phyloP scores from a whole-genome alignment of 768 basidiomycete genomes.

The Serendipita vermifera region DNA sequence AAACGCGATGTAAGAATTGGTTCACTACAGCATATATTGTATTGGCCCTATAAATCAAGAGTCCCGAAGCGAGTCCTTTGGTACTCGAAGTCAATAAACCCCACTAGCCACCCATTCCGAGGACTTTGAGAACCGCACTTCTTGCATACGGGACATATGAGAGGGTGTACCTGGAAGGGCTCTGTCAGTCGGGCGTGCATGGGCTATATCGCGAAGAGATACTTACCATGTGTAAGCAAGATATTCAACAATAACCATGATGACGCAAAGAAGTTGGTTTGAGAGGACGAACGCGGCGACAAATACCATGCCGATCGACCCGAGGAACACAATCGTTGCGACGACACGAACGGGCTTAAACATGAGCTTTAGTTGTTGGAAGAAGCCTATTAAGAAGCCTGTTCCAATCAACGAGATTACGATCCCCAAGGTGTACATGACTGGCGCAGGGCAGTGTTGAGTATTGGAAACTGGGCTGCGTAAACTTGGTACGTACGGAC shows the following conservation, averaged over 20 bases:
- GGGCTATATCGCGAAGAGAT: slow-evolving; percentile 34
- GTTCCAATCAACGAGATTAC: slow-evolving; percentile 75
- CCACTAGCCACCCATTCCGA: slow-evolving; percentile 29
- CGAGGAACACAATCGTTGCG: slow-evolving; percentile 68
- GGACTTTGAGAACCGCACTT: slow-evolving; percentile 49
- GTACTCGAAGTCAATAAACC: not conserved
- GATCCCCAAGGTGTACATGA: slow-evolving; percentile 71
- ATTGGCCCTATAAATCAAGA: not conserved
- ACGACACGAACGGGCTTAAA: slow-evolving; percentile 85
- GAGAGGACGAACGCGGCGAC: slow-evolving; percentile 68
- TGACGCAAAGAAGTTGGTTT: slow-evolving; percentile 23
- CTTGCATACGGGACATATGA: slow-evolving; percentile 85
- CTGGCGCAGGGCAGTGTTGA: slow-evolving; percentile 27
- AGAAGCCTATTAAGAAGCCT: slow-evolving; percentile 79
- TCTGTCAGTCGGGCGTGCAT: not conserved
- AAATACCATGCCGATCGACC: slow-evolving; percentile 68
- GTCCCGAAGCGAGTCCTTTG: not conserved
- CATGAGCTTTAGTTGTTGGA: slow-evolving; percentile 77
- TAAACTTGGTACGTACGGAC: slow-evolving; percentile 44
- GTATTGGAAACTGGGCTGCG: slow-evolving; percentile 10
- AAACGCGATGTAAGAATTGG: slow-evolving; percentile 41
- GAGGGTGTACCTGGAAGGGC: slow-evolving; percentile 22
- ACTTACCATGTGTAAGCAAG: slow-evolving; percentile 82
- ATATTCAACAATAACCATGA: slow-evolving; percentile 85
- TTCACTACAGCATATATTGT: not conserved